Evolutionary conservation across 805 yeast genomes (phyloP), one percentile per base, ranked within the genome.

Genomic region (Nakazawaea ishiwadae): DNA sequence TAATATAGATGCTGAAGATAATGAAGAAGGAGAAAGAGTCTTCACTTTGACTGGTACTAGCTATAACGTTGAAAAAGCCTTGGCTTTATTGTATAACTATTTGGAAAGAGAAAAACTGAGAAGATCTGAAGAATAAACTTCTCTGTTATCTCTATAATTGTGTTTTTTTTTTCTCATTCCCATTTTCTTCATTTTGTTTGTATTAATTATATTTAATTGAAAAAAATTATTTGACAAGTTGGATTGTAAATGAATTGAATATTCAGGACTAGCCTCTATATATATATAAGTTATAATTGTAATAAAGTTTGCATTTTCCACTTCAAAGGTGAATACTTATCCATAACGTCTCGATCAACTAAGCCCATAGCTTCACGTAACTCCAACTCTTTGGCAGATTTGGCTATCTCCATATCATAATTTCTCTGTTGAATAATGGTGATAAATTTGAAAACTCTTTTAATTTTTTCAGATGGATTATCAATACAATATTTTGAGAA

Each of bases 21-120:
- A 77, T 51, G 81, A 75, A 29, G 66, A 75, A 34, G 74, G 75
- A 18, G 82, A 81, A 53, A 69, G 96, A 50, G 66, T 71, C 27
- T 86, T 88, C 59, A 82, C 88, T 16, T 73, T 89, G 43, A 65
- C 75, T 26, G 95, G 96, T 35, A 55, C 75, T 20, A 54, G 69
- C 21, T 61, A 63, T 27, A 74, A 76, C 23, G 75, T 75, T 42
- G 83, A 80, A 49, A 72, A 68, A 47, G 87, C 87, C 20, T 63
- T 77, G 51, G 65, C 62, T 39, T 60, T 68, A 50, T 65, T 81
- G 54, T 73, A 75, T 52, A 76, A 73, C 52, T 79, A 74, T 49
- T 68, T 73, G 53, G 81, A 79, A 49, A 65, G 76, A 49, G 84
- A 78, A 55, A 73, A 71, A 51, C 65, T 60, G 46, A 66, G 75